Evolutionary conservation across 2,329 filamentous ascomycete species (phyloP).

Genomic region (Aureobasidium namibiae): DNA sequence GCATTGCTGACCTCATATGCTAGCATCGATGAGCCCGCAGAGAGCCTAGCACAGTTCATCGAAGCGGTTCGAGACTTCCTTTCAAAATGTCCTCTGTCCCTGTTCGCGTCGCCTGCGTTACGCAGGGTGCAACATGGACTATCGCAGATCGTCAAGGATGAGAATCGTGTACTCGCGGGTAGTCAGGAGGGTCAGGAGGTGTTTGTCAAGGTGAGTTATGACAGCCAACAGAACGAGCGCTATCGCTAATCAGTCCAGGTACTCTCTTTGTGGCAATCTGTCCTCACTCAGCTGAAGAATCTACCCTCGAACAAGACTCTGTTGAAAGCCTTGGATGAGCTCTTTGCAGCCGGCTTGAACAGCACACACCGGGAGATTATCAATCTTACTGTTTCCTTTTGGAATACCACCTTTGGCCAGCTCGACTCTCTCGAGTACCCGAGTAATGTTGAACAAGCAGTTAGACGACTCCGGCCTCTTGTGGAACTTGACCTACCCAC

Average conservation of each 20-base stretch:
- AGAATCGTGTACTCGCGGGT: slow-evolving; percentile 23
- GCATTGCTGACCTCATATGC: slow-evolving; percentile 50
- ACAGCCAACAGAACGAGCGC: not conserved
- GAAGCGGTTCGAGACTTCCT: slow-evolving; percentile 23
- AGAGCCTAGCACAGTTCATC: slow-evolving; percentile 23
- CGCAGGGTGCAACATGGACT: slow-evolving; percentile 55
- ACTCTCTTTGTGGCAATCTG: slow-evolving; percentile 31
- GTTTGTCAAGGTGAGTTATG: not conserved
- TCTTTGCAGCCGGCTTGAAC: slow-evolving; percentile 46
- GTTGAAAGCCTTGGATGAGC: slow-evolving; percentile 44
- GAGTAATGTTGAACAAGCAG: slow-evolving; percentile 50
- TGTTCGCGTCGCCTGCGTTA: slow-evolving; percentile 47
- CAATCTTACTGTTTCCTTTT: slow-evolving; percentile 49
- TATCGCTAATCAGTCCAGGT: slow-evolving; percentile 21
- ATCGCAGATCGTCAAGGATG: slow-evolving; percentile 56
- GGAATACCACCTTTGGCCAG: slow-evolving; percentile 63
- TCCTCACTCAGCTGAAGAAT: slow-evolving; percentile 46
- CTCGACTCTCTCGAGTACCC: slow-evolving; percentile 57
- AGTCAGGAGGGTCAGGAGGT: slow-evolving; percentile 15
- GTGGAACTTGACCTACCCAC: slow-evolving; percentile 44
- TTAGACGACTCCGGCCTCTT: slow-evolving; percentile 53
- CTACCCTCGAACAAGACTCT: slow-evolving; percentile 46
- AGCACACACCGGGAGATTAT: slow-evolving; percentile 44
- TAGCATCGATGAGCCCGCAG: slow-evolving; percentile 40
- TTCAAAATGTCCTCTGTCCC: slow-evolving; percentile 32